A percentile compares a stretch with the other conserved stretches of the same genome.
Conservation (phyloP, 495 filamentous ascomycete genomes). For the Neurospora africana region DNA sequence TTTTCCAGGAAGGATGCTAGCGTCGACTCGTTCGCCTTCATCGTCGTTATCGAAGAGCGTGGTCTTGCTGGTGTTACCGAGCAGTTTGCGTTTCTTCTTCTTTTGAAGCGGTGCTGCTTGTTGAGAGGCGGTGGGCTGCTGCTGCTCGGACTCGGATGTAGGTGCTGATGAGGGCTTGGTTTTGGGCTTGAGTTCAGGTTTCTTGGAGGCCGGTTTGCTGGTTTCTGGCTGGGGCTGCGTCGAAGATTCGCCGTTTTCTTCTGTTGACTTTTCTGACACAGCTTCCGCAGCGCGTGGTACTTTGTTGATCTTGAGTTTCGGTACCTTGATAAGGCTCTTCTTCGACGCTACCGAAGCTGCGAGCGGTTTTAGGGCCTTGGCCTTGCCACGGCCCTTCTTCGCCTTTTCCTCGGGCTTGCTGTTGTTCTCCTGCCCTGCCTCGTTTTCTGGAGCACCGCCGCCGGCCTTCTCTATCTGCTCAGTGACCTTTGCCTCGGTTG, state of each 20-base stretch:
- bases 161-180: background rate
- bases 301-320: background rate
- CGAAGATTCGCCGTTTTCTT: constrained; percentile 8
- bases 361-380: background rate
- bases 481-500: constrained; percentile 37
- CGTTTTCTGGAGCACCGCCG: background rate
- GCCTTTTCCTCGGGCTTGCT: constrained; percentile 18
- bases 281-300: background rate
- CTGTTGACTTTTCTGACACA: constrained; percentile 6
- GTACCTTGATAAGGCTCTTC: background rate
- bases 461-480: constrained; percentile 18
- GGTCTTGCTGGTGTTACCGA: constrained; percentile 50
- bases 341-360: background rate
- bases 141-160: constrained; percentile 1
- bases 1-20: constrained; percentile 24
- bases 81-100: constrained; percentile 63
- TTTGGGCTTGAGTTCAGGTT: background rate
- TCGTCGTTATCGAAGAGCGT: constrained; percentile 68
- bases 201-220: constrained; percentile 15
- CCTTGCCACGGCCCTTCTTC: constrained; percentile 2
- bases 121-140: background rate
- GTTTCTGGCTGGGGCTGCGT: constrained; percentile 11
- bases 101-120: constrained; percentile 34
- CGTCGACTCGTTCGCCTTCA: constrained; percentile 32
- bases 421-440: background rate